Base-by-base conservation (phyloP, 2,329 filamentous ascomycete species). In the Paecilomyces niveus region DNA sequence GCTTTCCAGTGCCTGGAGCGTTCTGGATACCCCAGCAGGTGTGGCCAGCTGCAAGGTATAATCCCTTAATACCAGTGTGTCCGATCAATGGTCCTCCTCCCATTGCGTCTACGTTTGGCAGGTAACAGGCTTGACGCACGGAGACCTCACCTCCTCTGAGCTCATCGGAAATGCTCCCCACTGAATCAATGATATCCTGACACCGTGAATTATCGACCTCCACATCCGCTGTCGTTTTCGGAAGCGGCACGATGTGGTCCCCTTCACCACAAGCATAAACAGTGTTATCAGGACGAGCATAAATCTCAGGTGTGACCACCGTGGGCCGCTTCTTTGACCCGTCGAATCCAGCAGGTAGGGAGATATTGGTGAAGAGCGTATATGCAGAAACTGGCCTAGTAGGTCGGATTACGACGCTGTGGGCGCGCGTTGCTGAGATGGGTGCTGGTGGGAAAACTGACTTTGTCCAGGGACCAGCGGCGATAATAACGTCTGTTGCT, bases 11-110 rank as follows among this genome's bases (percentile, higher is more conserved):
- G 1, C 83, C 94, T 1, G 93, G 92, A 0, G 87, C 91, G 76
- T 99, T 97, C 77, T 97, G 93, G 22, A 99, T 96, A 0, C 94
- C 94, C 94, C 94, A 99, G 76, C 93, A 97, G 1, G 92, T 96
- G 78, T 99, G 94, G 0, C 94, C 94, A 0, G 90, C 83, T 0
- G 94, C 94, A 60, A 97, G 80, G 72, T 89, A 87, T 51, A 97
- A 68, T 0, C 92, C 92, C 6, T 85, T 83, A 0, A 88, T 84
- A 1, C 83, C 82, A 7, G 92, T 92, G 56, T 81, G 78, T 0
- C 94, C 94, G 24, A 97, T 83, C 54, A 97, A 74, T 4, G 94
- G 93, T 0, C 85, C 86, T n/a, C 86, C 84, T 56, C 72, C 73
- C 10, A 68, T 74, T 22, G 73, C 76, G 57, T 71, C 76, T 60